phyloP scores from a whole-genome alignment of 2,329 filamentous ascomycete genomes.

The Alternaria consortialis region DNA sequence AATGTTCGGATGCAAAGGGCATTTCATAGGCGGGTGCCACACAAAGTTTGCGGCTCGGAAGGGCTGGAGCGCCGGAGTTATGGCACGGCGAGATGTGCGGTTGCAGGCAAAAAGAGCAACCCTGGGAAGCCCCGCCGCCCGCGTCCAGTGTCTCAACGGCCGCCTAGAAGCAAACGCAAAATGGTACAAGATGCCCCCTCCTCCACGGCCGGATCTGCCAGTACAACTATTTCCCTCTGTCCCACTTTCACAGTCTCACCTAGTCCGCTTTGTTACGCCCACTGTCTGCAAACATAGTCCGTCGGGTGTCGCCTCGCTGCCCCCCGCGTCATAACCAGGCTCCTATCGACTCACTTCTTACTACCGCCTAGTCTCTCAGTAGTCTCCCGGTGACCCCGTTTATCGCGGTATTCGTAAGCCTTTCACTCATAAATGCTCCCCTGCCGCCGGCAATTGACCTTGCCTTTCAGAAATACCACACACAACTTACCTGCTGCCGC shows the following conservation, averaged over 20 bases:
- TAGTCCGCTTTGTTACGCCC: background rate
- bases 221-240: constrained; percentile 1
- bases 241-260: background rate
- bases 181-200: constrained; percentile 13
- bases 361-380: constrained; percentile 25
- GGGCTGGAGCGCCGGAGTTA: constrained; percentile 7
- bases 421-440: constrained; percentile 23
- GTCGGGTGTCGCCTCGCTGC: constrained; percentile 25
- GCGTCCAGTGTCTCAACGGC: constrained; percentile 14
- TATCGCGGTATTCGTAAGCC: constrained; percentile 26
- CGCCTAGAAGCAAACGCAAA: constrained; percentile 3
- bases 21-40: constrained; percentile 21
- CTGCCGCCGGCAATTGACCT: constrained; percentile 28
- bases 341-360: constrained; percentile 21
- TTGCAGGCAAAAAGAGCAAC: constrained; percentile 1
- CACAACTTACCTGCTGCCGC: constrained; percentile 9
- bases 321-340: constrained; percentile 27
- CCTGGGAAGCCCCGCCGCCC: constrained; percentile 17
- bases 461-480: constrained; percentile 15
- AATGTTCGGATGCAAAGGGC: constrained; percentile 22
- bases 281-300: constrained; percentile 3
- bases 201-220: background rate
- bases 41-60: constrained; percentile 18
- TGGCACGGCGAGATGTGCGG: constrained; percentile 10
- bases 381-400: constrained; percentile 24